Base-by-base conservation (phyloP, 257 asterid species). In the Nicotiana otophora region DNA sequence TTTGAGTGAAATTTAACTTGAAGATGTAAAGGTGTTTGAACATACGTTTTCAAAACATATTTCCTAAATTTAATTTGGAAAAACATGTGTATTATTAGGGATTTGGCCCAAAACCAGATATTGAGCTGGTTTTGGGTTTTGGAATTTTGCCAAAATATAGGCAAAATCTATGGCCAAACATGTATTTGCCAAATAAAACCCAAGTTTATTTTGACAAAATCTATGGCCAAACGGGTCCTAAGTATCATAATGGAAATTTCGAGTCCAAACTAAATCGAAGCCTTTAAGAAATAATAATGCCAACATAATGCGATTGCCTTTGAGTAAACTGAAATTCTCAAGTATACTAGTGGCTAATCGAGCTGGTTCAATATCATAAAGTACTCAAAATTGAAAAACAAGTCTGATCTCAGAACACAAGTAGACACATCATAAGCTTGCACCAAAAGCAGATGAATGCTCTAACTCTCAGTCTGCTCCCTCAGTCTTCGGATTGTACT, bases 401-500 rank as follows among this genome's bases (percentile, higher is more conserved):
- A 12, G 46, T 51, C 28, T 26, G 46, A 28, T 75, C 80, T 75
- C 62, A 51, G 16, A 74, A 74, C 80, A 74, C 9, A 51, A 33
- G 28, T 34, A 48, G 79, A 7, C 39, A 14, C 39, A 75, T 75
- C 26, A 51, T 26, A 51, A 26, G 80, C 46, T 23, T 51, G 63
- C 10, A 2, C 46, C 42, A 75, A 23, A 51, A 26, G 46, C 15
- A n/a, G 42, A 4, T 23, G 20, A 9, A 15, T 15, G 63, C 28
- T 75, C 46, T 75, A 75, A 75, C 80, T 75, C 80, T 75, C 80
- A 28, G 80, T 75, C 10, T 75, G 80, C 63, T 75, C 80, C 63
- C 80, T 75, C 28, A 75, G 46, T 75, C 80, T 75, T 51, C 80
- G 80, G 63, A 75, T 75, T 7, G 80, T 75, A 51, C 80, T 75